phyloP scores from a whole-genome alignment of 2,329 filamentous ascomycete genomes.

The Zarea fungicola region DNA sequence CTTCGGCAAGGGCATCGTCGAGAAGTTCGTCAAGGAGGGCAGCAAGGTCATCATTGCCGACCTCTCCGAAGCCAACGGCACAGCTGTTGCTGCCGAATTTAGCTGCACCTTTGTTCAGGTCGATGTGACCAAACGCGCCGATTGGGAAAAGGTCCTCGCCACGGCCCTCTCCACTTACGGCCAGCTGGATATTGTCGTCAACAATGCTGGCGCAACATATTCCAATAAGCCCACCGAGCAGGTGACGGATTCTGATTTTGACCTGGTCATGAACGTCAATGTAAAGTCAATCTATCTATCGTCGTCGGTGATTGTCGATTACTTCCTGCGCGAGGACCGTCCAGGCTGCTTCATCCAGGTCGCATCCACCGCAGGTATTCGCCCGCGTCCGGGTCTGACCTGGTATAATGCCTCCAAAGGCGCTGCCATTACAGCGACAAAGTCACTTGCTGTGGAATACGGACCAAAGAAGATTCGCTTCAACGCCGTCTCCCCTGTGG shows the following conservation, averaged over 20 bases:
- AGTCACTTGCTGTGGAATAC: slow-evolving; percentile 64
- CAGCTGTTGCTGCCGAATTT: slow-evolving; percentile 40
- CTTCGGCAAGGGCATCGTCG: slow-evolving; percentile 58
- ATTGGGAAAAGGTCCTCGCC: slow-evolving; percentile 49
- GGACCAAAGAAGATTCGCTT: slow-evolving; percentile 67
- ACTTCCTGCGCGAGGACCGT: slow-evolving; percentile 52
- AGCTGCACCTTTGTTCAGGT: slow-evolving; percentile 37
- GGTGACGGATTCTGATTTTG: slow-evolving; percentile 62
- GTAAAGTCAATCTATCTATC: slow-evolving; percentile 62
- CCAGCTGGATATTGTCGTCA: slow-evolving; percentile 53
- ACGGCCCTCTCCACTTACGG: slow-evolving; percentile 42
- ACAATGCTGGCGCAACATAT: slow-evolving; percentile 57
- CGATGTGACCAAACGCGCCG: slow-evolving; percentile 46
- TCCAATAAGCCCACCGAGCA: slow-evolving; percentile 56
- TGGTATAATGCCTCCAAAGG: slow-evolving; percentile 70
- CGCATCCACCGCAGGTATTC: slow-evolving; percentile 54
- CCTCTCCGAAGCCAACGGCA: slow-evolving; percentile 48
- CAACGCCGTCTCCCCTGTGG: slow-evolving; percentile 64
- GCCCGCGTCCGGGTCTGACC: slow-evolving; percentile 58
- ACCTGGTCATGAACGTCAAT: slow-evolving; percentile 62
- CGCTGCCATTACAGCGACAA: slow-evolving; percentile 55
- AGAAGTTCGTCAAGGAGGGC: slow-evolving; percentile 55
- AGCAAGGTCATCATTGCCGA: slow-evolving; percentile 58
- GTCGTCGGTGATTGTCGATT: slow-evolving; percentile 53
- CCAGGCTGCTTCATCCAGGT: slow-evolving; percentile 61